phyloP scores from a whole-genome alignment of 2,329 filamentous ascomycete species.

The Herpotrichia juniperi region DNA sequence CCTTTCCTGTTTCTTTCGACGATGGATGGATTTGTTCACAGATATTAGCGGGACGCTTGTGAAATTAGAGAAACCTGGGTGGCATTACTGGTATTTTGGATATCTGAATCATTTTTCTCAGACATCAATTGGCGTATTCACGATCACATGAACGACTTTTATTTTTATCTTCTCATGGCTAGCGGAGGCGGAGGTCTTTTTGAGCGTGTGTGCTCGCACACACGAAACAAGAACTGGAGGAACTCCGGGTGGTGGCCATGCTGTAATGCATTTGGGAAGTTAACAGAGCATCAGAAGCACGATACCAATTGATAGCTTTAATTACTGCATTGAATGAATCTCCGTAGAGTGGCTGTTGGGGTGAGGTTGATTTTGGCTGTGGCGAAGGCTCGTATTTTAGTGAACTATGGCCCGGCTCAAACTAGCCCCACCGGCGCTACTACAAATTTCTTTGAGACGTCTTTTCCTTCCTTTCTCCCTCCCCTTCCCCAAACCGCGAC shows the following conservation, averaged over 20 bases:
- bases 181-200: slow-evolving; percentile 9
- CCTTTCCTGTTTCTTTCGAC: not conserved
- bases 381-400: slow-evolving; percentile 22
- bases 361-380: slow-evolving; percentile 29
- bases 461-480: slow-evolving; percentile 42
- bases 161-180: slow-evolving; percentile 13
- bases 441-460: slow-evolving; percentile 34
- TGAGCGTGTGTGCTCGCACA: slow-evolving; percentile 10
- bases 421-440: slow-evolving; percentile 11
- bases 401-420: slow-evolving; percentile 5
- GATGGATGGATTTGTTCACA: not conserved
- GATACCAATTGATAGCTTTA: slow-evolving; percentile 45
- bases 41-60: slow-evolving; percentile 16
- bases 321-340: not conserved
- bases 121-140: slow-evolving; percentile 42
- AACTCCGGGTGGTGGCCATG: slow-evolving; percentile 15
- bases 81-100: slow-evolving; percentile 33
- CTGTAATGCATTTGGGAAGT: slow-evolving; percentile 37
- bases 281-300: slow-evolving; percentile 36
- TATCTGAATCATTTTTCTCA: slow-evolving; percentile 40
- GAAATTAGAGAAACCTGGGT: slow-evolving; percentile 25
- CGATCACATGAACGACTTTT: slow-evolving; percentile 36
- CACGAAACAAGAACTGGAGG: slow-evolving; percentile 4
- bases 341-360: slow-evolving; percentile 6
- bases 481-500: slow-evolving; percentile 49